Evolutionary conservation across 2,329 filamentous ascomycete species (phyloP).

Genomic region (Cercospora berteroae): DNA sequence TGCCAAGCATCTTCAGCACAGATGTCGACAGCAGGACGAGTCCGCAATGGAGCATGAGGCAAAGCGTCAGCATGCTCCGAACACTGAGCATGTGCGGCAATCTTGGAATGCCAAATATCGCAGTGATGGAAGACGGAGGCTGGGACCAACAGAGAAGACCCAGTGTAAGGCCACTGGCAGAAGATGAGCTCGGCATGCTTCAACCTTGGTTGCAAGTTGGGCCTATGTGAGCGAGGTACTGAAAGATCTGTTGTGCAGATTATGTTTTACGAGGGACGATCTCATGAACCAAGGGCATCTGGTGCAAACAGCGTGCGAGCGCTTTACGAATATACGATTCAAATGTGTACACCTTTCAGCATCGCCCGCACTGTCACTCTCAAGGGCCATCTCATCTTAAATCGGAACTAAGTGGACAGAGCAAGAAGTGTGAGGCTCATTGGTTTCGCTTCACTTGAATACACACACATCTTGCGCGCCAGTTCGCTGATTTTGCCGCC

Average conservation of each 20-base stretch:
- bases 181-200: slow-evolving; percentile 22
- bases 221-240: not conserved
- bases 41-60: slow-evolving; percentile 28
- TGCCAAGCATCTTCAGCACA: slow-evolving; percentile 10
- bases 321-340: not conserved
- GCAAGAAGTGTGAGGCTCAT: not conserved
- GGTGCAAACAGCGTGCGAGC: not conserved
- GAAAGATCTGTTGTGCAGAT: not conserved
- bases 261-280: not conserved
- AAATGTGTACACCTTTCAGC: not conserved
- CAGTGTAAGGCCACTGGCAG: slow-evolving; percentile 22
- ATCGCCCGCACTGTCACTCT: not conserved
- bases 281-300: not conserved
- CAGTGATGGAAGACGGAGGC: slow-evolving; percentile 20
- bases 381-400: not conserved
- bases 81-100: slow-evolving; percentile 32
- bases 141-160: slow-evolving; percentile 20
- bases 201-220: slow-evolving; percentile 23
- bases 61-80: slow-evolving; percentile 35
- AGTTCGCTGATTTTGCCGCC: not conserved
- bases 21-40: not conserved
- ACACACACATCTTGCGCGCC: not conserved
- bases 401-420: not conserved
- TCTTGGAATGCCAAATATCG: slow-evolving; percentile 32
- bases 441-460: not conserved